Percentiles rank a stretch among this genome's conserved stretches.
Evolutionary conservation across 2,329 filamentous ascomycete species (phyloP).

Genomic region (Claviceps sp.): DNA sequence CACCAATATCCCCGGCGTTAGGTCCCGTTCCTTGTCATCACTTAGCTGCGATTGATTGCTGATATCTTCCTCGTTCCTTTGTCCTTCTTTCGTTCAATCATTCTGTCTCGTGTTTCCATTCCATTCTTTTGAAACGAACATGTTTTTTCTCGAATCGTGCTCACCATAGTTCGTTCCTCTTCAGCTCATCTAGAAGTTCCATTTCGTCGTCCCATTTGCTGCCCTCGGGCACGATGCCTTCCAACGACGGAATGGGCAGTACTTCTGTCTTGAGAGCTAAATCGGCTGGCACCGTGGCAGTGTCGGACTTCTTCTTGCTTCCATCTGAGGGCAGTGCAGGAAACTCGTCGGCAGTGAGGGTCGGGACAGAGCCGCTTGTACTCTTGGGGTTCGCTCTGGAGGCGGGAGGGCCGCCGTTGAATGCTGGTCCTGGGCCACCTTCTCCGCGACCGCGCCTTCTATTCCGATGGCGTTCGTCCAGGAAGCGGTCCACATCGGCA

Average conservation of each 20-base stretch:
- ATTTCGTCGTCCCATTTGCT: conserved; percentile 47
- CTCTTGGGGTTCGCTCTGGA: conserved; percentile 8
- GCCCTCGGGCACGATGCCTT: conserved; percentile 16
- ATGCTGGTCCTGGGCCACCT: conserved; percentile 11
- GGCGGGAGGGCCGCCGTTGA: conserved; percentile 6
- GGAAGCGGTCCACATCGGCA: conserved; percentile 21
- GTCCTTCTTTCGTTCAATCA: background rate
- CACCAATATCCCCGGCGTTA: background rate
- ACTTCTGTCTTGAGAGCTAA: background rate
- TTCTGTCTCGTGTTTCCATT: background rate
- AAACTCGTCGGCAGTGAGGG: conserved; percentile 21
- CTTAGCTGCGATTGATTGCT: background rate
- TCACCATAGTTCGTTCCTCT: conserved; percentile 4
- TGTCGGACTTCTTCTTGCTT: conserved; percentile 11
- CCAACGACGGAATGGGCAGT: conserved; percentile 8
- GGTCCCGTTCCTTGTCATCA: background rate
- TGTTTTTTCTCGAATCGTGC: background rate
- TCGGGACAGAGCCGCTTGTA: conserved; percentile 3
- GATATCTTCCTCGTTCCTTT: background rate
- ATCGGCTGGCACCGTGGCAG: conserved; percentile 5
- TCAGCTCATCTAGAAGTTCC: conserved; percentile 32
- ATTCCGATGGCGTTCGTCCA: conserved; percentile 22
- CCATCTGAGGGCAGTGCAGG: conserved; percentile 20
- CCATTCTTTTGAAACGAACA: background rate
- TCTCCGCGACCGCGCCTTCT: conserved; percentile 18